Conservation (phyloP, 768 basidiomycete species). For the Royoungia palumana region DNA sequence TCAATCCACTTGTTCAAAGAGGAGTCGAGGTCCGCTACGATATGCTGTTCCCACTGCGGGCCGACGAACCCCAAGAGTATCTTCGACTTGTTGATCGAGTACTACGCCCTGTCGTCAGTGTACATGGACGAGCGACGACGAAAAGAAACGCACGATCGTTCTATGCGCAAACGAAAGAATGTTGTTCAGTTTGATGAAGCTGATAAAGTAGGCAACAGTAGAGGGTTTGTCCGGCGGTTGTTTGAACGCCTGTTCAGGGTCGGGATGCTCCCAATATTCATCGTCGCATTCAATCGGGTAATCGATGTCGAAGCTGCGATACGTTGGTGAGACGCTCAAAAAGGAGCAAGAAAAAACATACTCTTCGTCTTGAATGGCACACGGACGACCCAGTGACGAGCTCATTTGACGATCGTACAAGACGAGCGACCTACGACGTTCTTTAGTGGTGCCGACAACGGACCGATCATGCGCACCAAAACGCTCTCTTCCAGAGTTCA, state of each 20-base stretch:
- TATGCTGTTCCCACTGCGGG: conserved; percentile 57
- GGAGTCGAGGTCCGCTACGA: conserved; percentile 71
- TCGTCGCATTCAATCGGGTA: conserved; percentile 66
- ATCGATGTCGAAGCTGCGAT: conserved; percentile 56
- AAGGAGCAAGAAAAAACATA: conserved; percentile 33
- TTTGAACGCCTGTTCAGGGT: conserved; percentile 48
- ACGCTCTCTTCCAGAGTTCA: conserved; percentile 59
- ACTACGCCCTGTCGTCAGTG: conserved; percentile 38
- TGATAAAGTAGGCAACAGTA: conserved; percentile 49
- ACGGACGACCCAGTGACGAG: conserved; percentile 59
- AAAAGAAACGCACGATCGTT: conserved; percentile 47
- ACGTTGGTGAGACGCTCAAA: neutral
- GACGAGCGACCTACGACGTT: conserved; percentile 27
- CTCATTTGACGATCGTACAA: conserved; percentile 33
- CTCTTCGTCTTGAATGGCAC: conserved; percentile 71
- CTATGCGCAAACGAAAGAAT: conserved; percentile 60
- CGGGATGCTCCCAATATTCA: conserved; percentile 58
- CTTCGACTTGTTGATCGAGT: conserved; percentile 66
- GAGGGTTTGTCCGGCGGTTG: conserved; percentile 64
- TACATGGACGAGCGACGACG: neutral
- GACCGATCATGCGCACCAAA: conserved; percentile 33
- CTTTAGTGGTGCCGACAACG: neutral
- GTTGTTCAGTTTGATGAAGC: conserved; percentile 53
- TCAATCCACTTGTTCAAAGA: conserved; percentile 79
- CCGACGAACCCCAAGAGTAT: conserved; percentile 49